A percentile compares a stretch with the other conserved stretches of the same genome.
These are phyloP conservation scores for Tulasnella sp. DNA, from an alignment of 768 basidiomycete species.

Conservation along the genomic window DNA sequence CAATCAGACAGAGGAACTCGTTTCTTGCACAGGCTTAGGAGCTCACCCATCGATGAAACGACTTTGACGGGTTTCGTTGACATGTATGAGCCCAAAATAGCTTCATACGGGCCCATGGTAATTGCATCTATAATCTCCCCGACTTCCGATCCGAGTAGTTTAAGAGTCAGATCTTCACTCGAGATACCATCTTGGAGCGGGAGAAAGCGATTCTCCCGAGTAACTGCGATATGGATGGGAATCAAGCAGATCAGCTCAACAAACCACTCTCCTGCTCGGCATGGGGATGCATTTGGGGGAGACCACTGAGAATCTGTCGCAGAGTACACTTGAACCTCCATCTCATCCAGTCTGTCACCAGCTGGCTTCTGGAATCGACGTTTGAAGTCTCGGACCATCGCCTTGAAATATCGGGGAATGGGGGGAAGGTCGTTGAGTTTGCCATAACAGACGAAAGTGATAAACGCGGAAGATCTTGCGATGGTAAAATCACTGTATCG, in stretches of 20 bases:
- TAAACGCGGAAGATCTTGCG: conserved; percentile 32
- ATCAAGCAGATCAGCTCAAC: conserved; percentile 58
- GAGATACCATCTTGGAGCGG: conserved; percentile 56
- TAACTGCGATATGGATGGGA: conserved; percentile 59
- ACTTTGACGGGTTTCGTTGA: conserved; percentile 61
- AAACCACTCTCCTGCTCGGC: conserved; percentile 56
- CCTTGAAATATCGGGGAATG: background rate
- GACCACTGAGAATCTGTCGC: conserved; percentile 32
- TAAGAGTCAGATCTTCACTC: conserved; percentile 48
- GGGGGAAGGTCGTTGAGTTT: conserved; percentile 36
- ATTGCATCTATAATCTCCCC: conserved; percentile 50
- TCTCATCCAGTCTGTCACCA: background rate
- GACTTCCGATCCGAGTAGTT: conserved; percentile 56
- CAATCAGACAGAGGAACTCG: no score
- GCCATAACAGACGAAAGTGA: background rate
- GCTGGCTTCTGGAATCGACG: conserved; percentile 1
- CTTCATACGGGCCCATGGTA: conserved; percentile 62
- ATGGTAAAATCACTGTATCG: conserved; percentile 34
- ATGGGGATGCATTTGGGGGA: conserved; percentile 31
- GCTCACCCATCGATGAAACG: conserved; percentile 59
- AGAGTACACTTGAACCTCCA: conserved; percentile 1
- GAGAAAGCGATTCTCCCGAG: conserved; percentile 55
- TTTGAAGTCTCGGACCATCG: conserved; percentile 10
- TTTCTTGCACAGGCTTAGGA: no score
- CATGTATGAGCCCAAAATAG: conserved; percentile 59